phyloP scores from a whole-genome alignment of 345 rosid genomes.

The Gossypium rotundifolium region DNA sequence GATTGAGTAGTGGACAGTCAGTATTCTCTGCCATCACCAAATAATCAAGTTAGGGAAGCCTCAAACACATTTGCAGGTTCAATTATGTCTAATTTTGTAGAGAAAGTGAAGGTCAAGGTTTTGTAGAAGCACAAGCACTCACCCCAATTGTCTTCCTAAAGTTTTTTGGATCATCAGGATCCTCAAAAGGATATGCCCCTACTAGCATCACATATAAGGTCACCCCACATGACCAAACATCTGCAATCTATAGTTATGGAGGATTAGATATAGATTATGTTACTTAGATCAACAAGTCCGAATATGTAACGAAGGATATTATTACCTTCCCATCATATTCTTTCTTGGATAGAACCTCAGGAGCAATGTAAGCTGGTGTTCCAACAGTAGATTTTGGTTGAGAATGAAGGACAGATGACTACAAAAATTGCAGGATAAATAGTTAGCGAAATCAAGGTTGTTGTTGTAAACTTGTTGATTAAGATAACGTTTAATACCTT shows the following conservation, averaged over 20 bases:
- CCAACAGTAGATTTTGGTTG: slow-evolving; percentile 76
- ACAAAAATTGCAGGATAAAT: neutral
- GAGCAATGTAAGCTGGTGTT: slow-evolving; percentile 71
- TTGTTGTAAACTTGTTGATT: neutral
- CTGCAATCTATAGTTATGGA: slow-evolving; percentile 33
- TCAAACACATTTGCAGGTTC: neutral
- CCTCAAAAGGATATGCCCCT: slow-evolving; percentile 62
- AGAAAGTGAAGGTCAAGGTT: slow-evolving; percentile 20
- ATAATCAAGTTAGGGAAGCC: slow-evolving; percentile 14
- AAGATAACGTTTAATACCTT: slow-evolving; percentile 25
- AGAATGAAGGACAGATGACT: slow-evolving; percentile 63
- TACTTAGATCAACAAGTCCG: too few species aligned
- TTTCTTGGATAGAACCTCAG: slow-evolving; percentile 51
- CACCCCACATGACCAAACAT: slow-evolving; percentile 67
- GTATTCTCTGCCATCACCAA: slow-evolving; percentile 3
- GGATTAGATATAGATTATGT: neutral
- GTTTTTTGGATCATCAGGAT: slow-evolving; percentile 49
- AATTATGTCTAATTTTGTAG: neutral
- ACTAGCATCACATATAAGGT: slow-evolving; percentile 57
- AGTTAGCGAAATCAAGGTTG: slow-evolving; percentile 4
- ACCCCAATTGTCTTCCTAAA: slow-evolving; percentile 43
- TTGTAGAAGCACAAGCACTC: slow-evolving; percentile 19
- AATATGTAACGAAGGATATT: neutral
- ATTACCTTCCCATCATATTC: slow-evolving; percentile 60
- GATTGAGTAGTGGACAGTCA: slow-evolving; percentile 39